phyloP scores from a whole-genome alignment of 1,139 yeast genomes.

The Debaryomycetaceae sp. region DNA sequence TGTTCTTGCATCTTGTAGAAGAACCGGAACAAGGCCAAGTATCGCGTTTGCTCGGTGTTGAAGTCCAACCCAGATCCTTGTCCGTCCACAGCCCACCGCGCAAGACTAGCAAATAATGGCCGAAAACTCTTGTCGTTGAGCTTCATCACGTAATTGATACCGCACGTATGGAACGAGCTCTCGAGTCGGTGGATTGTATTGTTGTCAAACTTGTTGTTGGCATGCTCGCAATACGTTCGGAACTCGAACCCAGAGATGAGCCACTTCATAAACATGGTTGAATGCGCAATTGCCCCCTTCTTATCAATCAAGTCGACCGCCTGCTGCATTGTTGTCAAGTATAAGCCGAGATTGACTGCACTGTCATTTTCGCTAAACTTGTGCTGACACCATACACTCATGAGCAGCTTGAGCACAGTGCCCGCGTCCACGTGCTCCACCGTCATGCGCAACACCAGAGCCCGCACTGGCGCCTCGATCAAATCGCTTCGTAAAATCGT shows the following conservation, averaged over 20 bases:
- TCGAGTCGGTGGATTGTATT: constrained; percentile 79
- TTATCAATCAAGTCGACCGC: constrained; percentile 61
- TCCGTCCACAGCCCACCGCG: constrained; percentile 89
- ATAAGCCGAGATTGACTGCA: constrained; percentile 59
- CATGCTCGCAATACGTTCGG: constrained; percentile 33
- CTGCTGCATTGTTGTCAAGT: constrained; percentile 52
- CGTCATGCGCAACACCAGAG: constrained; percentile 53
- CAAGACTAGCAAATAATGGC: constrained; percentile 77
- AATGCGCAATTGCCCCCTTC: constrained; percentile 60
- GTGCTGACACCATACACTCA: constrained; percentile 45
- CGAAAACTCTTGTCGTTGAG: constrained; percentile 89
- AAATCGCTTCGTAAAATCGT: constrained; percentile 46
- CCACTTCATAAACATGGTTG: constrained; percentile 63
- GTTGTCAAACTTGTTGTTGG: constrained; percentile 38
- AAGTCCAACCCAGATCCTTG: constrained; percentile 45
- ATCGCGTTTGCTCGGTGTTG: constrained; percentile 42
- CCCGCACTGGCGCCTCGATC: constrained; percentile 50
- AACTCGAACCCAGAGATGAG: constrained; percentile 63
- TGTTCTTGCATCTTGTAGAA: constrained; percentile 76
- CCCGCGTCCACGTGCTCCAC: constrained; percentile 61
- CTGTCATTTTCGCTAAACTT: constrained; percentile 23
- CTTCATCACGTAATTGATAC: constrained; percentile 72
- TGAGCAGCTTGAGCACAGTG: constrained; percentile 50
- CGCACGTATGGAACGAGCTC: constrained; percentile 61
- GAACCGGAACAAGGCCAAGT: constrained; percentile 73